Conservation (phyloP, 257 asterid genomes). For the Penstemon barbatus region DNA sequence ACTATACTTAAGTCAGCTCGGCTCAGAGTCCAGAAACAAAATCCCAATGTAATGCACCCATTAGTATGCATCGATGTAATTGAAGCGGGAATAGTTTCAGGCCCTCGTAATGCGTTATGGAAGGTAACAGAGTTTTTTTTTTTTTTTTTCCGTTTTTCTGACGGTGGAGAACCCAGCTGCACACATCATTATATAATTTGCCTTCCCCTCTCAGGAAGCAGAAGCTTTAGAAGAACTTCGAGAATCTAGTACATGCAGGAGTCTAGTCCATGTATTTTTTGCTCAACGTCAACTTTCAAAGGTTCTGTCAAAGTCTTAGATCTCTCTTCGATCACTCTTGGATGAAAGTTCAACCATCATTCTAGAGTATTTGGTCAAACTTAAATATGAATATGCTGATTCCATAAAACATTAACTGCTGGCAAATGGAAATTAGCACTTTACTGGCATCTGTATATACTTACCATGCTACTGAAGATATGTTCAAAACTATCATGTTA, state of each 20-base stretch:
- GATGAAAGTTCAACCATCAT: slow-evolving; percentile 8
- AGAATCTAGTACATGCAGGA: slow-evolving; percentile 55
- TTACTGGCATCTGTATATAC: background rate
- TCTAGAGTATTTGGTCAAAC: background rate
- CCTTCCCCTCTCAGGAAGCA: slow-evolving; percentile 45
- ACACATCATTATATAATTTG: slow-evolving; percentile 19
- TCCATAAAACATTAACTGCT: slow-evolving; percentile 9
- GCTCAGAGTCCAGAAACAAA: slow-evolving; percentile 36
- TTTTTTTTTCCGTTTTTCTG: slow-evolving; percentile 1
- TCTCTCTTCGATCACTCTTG: slow-evolving; percentile 21
- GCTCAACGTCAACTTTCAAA: slow-evolving; percentile 51
- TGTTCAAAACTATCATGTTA: background rate
- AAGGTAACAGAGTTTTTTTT: slow-evolving; percentile 31
- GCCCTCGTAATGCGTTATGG: slow-evolving; percentile 49
- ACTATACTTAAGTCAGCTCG: slow-evolving; percentile 48
- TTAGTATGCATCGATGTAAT: slow-evolving; percentile 55
- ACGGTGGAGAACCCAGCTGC: slow-evolving; percentile 6
- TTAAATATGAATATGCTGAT: background rate
- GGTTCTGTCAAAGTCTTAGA: slow-evolving; percentile 38
- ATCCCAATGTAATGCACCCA: slow-evolving; percentile 45
- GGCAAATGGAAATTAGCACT: slow-evolving; percentile 5
- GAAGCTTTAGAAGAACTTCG: slow-evolving; percentile 57
- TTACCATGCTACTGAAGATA: background rate
- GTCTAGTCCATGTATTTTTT: slow-evolving; percentile 56
- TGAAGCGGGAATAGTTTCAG: slow-evolving; percentile 55